Evolutionary conservation across 2,329 filamentous ascomycete species (phyloP).

Genomic region (Chaetomium sp.): DNA sequence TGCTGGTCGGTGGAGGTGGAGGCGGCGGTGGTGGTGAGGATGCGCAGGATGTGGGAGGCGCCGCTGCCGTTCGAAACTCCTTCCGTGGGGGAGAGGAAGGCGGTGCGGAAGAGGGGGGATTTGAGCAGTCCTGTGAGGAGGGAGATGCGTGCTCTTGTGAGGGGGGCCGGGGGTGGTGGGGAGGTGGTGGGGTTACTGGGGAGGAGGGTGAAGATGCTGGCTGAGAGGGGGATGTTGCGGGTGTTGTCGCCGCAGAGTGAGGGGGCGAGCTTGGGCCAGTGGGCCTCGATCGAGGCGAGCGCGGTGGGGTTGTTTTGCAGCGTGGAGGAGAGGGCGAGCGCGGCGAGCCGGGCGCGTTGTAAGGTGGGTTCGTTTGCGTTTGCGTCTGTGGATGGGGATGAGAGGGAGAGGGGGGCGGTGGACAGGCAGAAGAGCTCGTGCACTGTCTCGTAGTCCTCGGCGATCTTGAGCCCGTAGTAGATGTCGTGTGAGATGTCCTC

Average conservation of each 20-base stretch:
- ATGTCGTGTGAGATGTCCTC: slow-evolving; percentile 68
- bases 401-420: slow-evolving; percentile 39
- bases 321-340: slow-evolving; percentile 58
- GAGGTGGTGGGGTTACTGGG: slow-evolving; percentile 33
- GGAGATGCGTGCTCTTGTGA: slow-evolving; percentile 47
- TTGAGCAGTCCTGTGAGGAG: slow-evolving; percentile 61
- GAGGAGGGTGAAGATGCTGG: slow-evolving; percentile 49
- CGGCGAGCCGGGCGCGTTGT: slow-evolving; percentile 53
- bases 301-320: slow-evolving; percentile 68
- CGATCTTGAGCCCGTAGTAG: slow-evolving; percentile 67
- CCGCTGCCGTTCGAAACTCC: slow-evolving; percentile 40
- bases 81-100: slow-evolving; percentile 54
- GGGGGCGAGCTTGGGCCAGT: slow-evolving; percentile 49
- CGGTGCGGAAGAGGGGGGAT: slow-evolving; percentile 52
- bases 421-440: slow-evolving; percentile 61
- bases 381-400: background rate
- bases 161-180: slow-evolving; percentile 24
- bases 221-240: slow-evolving; percentile 16
- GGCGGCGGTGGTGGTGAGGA: slow-evolving; percentile 39
- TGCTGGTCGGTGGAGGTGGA: slow-evolving; percentile 24
- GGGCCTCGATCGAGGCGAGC: slow-evolving; percentile 52
- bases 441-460: slow-evolving; percentile 56
- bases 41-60: slow-evolving; percentile 58
- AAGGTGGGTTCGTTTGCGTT: slow-evolving; percentile 31
- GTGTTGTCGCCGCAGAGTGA: slow-evolving; percentile 41